Base-by-base conservation (phyloP, 805 yeast species). In the Saccharomycopsis amapae region DNA sequence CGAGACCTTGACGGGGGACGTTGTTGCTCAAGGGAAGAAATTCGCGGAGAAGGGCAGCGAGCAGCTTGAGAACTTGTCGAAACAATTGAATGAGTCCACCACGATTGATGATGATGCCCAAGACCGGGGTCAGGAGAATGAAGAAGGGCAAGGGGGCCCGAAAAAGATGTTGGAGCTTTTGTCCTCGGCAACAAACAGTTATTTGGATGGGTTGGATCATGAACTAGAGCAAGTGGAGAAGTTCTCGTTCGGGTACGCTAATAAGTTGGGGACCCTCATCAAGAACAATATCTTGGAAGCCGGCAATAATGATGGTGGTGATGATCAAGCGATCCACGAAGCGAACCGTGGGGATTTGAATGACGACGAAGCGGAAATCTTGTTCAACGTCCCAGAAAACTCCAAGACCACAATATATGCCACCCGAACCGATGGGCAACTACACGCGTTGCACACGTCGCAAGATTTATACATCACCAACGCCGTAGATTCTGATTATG, bases 151-250 rank as follows among this genome's bases (percentile, higher is more conserved):
- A 13, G n/a, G 24, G 17, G 15, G 46, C 37, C 7, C 25, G 58
- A 40, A 54, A 64, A 26, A 52, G 56, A 23, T 57, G 61, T 55
- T 67, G 35, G 48, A 52, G n/a, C 57, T 57, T 32, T 53, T 57
- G 50, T 62, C 59, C 52, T 57, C 49, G 34, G 62, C 38, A 46
- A 79, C 88, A 5, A 86, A 83, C 54, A 71, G 70, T 38, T 76
- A 74, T 42, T 66, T 88, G 41, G 89, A 85, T 51, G 73, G 76
- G 5, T 69, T 89, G 50, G 97, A 88, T 60, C 65, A 75, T 52
- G 81, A 79, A 54, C 67, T 89, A 38, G 95, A 85, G 54, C 68
- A 69, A 44, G 79, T 86, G 5, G 96, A 89, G 59, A 74, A 72
- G 42, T 63, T 71, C 26, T 89, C 95, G 0, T 75, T 81, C 1